Evolutionary conservation across 306 rosid genomes (phyloP), one percentile per base, ranked within the genome.

Genomic region (Aeschynomene evenia): DNA sequence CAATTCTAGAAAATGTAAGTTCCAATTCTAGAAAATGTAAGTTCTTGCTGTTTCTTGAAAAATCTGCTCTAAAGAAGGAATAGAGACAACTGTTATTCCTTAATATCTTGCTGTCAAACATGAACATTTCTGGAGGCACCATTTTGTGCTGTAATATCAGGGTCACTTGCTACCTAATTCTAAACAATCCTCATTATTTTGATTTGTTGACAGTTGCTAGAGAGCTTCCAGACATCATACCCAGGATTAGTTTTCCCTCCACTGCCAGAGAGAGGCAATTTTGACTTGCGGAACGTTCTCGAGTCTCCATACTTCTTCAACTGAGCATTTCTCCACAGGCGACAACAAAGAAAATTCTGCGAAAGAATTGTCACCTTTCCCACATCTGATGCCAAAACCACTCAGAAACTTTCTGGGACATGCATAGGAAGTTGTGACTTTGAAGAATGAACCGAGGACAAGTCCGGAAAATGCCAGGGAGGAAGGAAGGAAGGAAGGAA

Each of bases 231-330:
- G 77, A 65, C 83, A 63, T 79, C 97, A 62, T 84, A 91, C 81
- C 97, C 92, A 9, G 81, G 61, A 53, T 76, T 91, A 78, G 68
- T 39, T 3, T 86, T 91, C 71, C 97, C 97, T 79, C 57, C 88
- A 51, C 79, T 91, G 58, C 92, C 95, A 4, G 70, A 77, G 81
- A 88, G 92, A 77, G 97, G 97, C 26, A 78, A 83, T 77, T 86
- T 88, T 64, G 88, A 86, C 85, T 76, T 91, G 78, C 82, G 5
- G 73, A 82, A 79, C 78, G 92, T 91, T 81, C 91, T 84, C 0
- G 56, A 83, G 18, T 88, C 95, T 55, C 97, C 89, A 0, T 88
- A 91, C 84, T 86, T 91, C 74, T 91, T 91, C 85, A 91, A 86
- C 82, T 88, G 75, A 86, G 37, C 48, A 31, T 72, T 20, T 16